Percentiles rank a stretch among this genome's conserved stretches.
phyloP scores from a whole-genome alignment of 2,329 filamentous ascomycete species.

The Fusarium oligoseptatum region DNA sequence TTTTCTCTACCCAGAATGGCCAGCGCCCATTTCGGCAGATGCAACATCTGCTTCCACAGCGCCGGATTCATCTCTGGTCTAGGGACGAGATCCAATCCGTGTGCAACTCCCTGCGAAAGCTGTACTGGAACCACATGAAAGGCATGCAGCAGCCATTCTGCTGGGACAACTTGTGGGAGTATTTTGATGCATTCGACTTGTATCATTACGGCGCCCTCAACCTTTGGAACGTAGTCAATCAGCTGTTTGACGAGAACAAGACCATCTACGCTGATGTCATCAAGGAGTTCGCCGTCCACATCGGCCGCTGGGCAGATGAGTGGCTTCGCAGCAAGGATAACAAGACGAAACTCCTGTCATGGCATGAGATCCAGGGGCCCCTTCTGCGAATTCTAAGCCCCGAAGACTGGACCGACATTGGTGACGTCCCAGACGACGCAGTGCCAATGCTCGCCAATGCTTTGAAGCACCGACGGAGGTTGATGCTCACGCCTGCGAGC shows the following conservation, averaged over 20 bases:
- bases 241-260: slow-evolving; percentile 57
- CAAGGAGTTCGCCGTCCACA: slow-evolving; percentile 44
- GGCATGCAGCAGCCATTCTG: slow-evolving; percentile 47
- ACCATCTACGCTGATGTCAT: slow-evolving; percentile 47
- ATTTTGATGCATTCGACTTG: slow-evolving; percentile 63
- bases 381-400: slow-evolving; percentile 47
- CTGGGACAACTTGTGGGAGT: slow-evolving; percentile 60
- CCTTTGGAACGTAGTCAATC: slow-evolving; percentile 61
- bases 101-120: slow-evolving; percentile 56
- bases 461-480: slow-evolving; percentile 49
- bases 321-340: slow-evolving; percentile 53
- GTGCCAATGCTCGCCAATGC: slow-evolving; percentile 50
- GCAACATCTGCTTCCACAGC: slow-evolving; percentile 45
- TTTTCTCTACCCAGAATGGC: slow-evolving; percentile 57
- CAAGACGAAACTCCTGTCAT: slow-evolving; percentile 48
- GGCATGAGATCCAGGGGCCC: slow-evolving; percentile 45
- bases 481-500: slow-evolving; percentile 40
- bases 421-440: slow-evolving; percentile 47
- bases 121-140: slow-evolving; percentile 54
- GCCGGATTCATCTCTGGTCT: slow-evolving; percentile 55
- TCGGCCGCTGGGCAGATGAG: slow-evolving; percentile 54
- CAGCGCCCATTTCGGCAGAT: slow-evolving; percentile 47
- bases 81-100: slow-evolving; percentile 54
- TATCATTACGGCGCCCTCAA: slow-evolving; percentile 63
- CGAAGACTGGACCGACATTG: slow-evolving; percentile 47